phyloP scores from a whole-genome alignment of 495 filamentous ascomycete species.

The Sordaria brevicollis region DNA sequence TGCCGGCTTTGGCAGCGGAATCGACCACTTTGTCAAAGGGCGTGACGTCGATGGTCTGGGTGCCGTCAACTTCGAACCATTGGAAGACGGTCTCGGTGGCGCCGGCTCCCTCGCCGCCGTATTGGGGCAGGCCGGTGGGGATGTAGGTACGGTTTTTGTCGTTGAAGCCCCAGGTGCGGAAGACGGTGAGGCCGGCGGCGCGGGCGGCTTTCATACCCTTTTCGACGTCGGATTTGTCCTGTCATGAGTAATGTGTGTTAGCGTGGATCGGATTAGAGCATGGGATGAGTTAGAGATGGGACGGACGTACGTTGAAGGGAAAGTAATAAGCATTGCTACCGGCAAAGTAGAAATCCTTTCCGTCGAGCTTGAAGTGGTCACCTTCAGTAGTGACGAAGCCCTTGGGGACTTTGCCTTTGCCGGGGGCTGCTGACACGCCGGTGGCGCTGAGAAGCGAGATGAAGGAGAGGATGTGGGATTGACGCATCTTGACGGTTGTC shows the following conservation, averaged over 20 bases:
- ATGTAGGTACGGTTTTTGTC: conserved; percentile 46
- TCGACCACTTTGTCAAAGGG: conserved; percentile 57
- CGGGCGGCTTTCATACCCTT: conserved; percentile 40
- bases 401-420: conserved; percentile 8
- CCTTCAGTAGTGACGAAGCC: conserved; percentile 43
- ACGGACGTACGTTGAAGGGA: conserved; percentile 41
- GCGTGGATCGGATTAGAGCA: background rate
- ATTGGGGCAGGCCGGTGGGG: conserved; percentile 27
- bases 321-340: conserved; percentile 70
- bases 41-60: conserved; percentile 44
- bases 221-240: conserved; percentile 52
- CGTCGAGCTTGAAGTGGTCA: conserved; percentile 52
- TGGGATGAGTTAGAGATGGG: background rate
- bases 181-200: conserved; percentile 47
- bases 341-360: conserved; percentile 53
- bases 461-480: background rate
- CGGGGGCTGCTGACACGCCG: background rate
- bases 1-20: conserved; percentile 44
- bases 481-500: background rate
- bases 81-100: conserved; percentile 41
- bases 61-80: conserved; percentile 30
- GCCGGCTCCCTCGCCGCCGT: conserved; percentile 39
- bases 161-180: conserved; percentile 55
- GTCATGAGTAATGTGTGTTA: background rate
- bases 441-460: background rate